These are phyloP conservation scores for Fusarium penzigii DNA, from an alignment of 2,329 filamentous ascomycete genomes.

Conservation along the genomic window DNA sequence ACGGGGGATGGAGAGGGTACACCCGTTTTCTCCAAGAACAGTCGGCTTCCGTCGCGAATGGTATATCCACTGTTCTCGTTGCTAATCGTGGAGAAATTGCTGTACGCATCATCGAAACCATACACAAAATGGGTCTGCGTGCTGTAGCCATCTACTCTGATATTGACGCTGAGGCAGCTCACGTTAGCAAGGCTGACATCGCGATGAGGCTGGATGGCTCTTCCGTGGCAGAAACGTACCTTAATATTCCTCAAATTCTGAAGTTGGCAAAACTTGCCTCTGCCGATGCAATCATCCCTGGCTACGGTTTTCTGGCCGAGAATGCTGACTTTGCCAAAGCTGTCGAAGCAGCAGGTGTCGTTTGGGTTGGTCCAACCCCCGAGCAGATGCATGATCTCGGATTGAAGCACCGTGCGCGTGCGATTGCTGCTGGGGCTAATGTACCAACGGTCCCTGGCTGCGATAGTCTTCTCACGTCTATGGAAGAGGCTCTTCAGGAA, in stretches of 20 bases:
- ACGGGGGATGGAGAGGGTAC: constrained; percentile 36
- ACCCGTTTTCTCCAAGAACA: constrained; percentile 3
- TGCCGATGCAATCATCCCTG: constrained; percentile 62
- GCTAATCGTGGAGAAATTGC: constrained; percentile 68
- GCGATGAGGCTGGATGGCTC: constrained; percentile 62
- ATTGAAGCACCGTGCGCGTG: constrained; percentile 40
- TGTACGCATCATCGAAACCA: constrained; percentile 68
- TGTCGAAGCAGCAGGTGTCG: constrained; percentile 54
- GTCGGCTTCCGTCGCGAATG: neutral
- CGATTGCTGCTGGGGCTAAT: constrained; percentile 30
- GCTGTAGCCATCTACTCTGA: constrained; percentile 71
- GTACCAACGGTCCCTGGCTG: constrained; percentile 40
- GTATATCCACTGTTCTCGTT: constrained; percentile 51
- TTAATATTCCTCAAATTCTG: constrained; percentile 65
- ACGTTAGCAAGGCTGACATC: constrained; percentile 68
- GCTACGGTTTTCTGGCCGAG: constrained; percentile 68
- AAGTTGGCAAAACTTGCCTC: constrained; percentile 49
- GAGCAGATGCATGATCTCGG: constrained; percentile 41
- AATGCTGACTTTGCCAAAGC: constrained; percentile 60
- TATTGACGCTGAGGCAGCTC: constrained; percentile 62
- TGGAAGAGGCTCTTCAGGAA: constrained; percentile 31
- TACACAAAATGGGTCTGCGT: constrained; percentile 65
- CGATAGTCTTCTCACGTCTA: constrained; percentile 24
- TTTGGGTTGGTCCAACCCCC: constrained; percentile 60
- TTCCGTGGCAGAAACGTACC: constrained; percentile 52